Percentiles rank a stretch among this genome's conserved stretches.
These are phyloP conservation scores for Polyplosphaeria fusca DNA, from an alignment of 495 filamentous ascomycete genomes.

Conservation along the genomic window DNA sequence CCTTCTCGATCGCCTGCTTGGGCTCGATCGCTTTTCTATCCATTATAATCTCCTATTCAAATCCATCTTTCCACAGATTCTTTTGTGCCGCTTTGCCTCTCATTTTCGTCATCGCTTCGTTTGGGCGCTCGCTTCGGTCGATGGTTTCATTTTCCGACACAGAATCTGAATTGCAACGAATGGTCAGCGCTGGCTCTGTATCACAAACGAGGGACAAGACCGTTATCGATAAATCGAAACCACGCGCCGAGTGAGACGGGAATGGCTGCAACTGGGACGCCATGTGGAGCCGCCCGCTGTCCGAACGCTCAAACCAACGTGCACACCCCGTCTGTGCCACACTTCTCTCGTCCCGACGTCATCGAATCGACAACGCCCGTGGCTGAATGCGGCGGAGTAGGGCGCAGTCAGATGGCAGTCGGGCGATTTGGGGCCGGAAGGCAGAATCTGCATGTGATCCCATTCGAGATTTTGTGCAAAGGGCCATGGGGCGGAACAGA, in stretches of 20 bases:
- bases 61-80: neutral
- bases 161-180: slow-evolving; percentile 50
- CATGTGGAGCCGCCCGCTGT: neutral
- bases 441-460: neutral
- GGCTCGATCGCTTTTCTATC: neutral
- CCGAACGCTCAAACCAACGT: neutral
- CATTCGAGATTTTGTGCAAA: neutral
- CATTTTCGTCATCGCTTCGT: neutral
- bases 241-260: neutral
- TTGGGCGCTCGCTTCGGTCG: neutral
- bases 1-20: neutral
- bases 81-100: no score
- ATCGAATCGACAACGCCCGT: slow-evolving; percentile 10
- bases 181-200: no score
- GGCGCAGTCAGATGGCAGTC: slow-evolving; percentile 11
- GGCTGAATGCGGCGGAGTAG: slow-evolving; percentile 5
- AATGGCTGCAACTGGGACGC: neutral
- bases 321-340: neutral
- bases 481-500: neutral
- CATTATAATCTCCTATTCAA: slow-evolving; percentile 1
- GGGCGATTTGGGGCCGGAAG: neutral
- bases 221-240: neutral
- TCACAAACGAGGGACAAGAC: no score
- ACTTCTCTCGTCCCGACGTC: neutral
- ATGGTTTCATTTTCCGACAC: slow-evolving; percentile 62